A percentile compares a stretch with the other conserved stretches of the same genome.
Evolutionary conservation across 495 filamentous ascomycete genomes (phyloP).

Genomic region (Penicillium soppii): DNA sequence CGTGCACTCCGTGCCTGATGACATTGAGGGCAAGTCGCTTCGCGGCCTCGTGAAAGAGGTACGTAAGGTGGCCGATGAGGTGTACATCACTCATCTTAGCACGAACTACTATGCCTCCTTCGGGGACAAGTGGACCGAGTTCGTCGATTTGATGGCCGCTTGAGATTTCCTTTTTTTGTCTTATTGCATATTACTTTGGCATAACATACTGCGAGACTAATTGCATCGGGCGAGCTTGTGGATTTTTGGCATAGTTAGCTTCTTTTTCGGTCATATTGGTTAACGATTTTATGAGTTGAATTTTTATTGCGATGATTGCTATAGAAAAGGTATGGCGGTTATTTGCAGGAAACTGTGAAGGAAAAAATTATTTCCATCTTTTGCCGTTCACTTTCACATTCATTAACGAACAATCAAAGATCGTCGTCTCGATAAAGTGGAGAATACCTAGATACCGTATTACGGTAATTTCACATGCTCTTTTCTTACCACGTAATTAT

Average conservation of each 20-base stretch:
- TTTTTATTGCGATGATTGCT: not conserved
- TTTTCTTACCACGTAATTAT: too few species aligned
- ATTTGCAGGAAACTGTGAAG: not conserved
- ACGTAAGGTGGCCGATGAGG: conserved; percentile 36
- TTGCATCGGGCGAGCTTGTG: not conserved
- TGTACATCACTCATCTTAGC: conserved; percentile 46
- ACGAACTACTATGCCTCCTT: conserved; percentile 48
- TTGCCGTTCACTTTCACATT: too few species aligned
- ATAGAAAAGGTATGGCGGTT: not conserved
- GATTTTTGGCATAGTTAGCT: not conserved
- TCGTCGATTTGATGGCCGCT: conserved; percentile 40
- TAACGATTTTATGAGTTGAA: not conserved
- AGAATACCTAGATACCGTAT: not conserved
- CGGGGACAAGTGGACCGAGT: conserved; percentile 40
- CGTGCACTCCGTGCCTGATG: conserved; percentile 44
- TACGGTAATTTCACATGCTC: conserved; percentile 11
- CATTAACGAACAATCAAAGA: too few species aligned
- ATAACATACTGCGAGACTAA: not conserved
- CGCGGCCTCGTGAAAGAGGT: conserved; percentile 36
- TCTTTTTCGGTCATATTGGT: not conserved
- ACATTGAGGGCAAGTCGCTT: conserved; percentile 28
- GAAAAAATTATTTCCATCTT: not conserved
- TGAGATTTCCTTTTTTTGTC: conserved; percentile 11
- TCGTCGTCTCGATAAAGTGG: not conserved
- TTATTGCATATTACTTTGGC: not conserved